Percentiles rank a stretch among this genome's conserved stretches.
These are phyloP conservation scores for Beauveria australis DNA, from an alignment of 2,329 filamentous ascomycete species.

Conservation along the genomic window DNA sequence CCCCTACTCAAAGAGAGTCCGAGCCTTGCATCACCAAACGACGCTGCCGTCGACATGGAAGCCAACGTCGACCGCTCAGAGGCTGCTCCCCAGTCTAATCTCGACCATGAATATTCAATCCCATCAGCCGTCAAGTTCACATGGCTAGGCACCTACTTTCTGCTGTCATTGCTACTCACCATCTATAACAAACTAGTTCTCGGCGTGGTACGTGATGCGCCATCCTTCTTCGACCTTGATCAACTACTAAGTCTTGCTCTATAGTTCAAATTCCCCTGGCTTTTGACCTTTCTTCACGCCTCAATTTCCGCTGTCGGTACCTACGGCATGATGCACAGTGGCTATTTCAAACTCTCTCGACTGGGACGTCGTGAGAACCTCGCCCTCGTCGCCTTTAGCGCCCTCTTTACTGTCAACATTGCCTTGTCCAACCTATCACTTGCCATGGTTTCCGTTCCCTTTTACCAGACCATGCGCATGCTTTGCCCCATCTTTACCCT, in stretches of 20 bases:
- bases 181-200: constrained; percentile 53
- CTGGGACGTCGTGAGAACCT: constrained; percentile 45
- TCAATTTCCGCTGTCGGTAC: constrained; percentile 50
- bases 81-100: constrained; percentile 24
- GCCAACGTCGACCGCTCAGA: constrained; percentile 21
- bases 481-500: constrained; percentile 55
- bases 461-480: constrained; percentile 57
- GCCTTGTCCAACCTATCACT: constrained; percentile 57
- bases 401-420: constrained; percentile 56
- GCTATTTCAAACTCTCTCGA: constrained; percentile 44
- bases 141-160: constrained; percentile 45
- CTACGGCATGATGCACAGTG: constrained; percentile 40
- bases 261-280: constrained; percentile 52
- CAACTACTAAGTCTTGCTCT: background rate
- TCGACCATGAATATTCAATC: constrained; percentile 38
- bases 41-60: constrained; percentile 24
- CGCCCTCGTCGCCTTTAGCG: constrained; percentile 49
- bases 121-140: constrained; percentile 38
- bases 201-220: constrained; percentile 33
- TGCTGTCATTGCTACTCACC: constrained; percentile 40
- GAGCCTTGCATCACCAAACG: background rate
- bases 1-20: constrained; percentile 15
- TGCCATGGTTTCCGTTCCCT: constrained; percentile 54
- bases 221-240: background rate
- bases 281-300: constrained; percentile 51